These are phyloP conservation scores for Ceriops tagal DNA, from an alignment of 345 rosid genomes.

Conservation along the genomic window DNA sequence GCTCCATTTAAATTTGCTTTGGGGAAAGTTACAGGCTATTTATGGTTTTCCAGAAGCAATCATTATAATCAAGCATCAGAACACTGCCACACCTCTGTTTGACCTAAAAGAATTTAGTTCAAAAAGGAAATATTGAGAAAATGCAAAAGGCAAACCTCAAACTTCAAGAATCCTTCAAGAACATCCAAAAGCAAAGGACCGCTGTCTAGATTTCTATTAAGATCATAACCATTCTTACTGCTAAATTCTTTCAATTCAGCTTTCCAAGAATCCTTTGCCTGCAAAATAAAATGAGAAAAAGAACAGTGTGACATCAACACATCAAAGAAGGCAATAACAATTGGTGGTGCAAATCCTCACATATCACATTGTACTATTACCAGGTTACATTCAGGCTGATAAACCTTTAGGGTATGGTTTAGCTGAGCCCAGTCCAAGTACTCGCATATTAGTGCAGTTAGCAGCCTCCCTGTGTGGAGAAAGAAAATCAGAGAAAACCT, in stretches of 20 bases:
- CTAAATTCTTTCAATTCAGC: conserved; percentile 81
- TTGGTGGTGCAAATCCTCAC: neutral
- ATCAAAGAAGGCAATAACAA: conserved; percentile 8
- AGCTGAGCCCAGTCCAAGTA: conserved; percentile 98
- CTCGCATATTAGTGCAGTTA: conserved; percentile 80
- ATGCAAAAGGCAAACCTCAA: conserved; percentile 44
- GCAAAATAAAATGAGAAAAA: conserved; percentile 19
- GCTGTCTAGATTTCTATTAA: conserved; percentile 78
- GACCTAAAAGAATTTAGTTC: conserved; percentile 5
- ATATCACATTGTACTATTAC: conserved; percentile 49
- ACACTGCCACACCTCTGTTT: conserved; percentile 8
- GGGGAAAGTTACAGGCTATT: no score
- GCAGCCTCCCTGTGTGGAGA: conserved; percentile 63
- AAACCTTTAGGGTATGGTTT: conserved; percentile 79
- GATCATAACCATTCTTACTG: conserved; percentile 72
- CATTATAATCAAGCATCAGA: no score
- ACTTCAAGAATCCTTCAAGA: conserved; percentile 90
- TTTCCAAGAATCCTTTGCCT: conserved; percentile 94
- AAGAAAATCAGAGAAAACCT: conserved; percentile 1
- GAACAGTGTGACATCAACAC: conserved; percentile 3
- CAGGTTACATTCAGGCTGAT: conserved; percentile 94
- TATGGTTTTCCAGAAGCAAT: no score
- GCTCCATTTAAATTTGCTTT: no score
- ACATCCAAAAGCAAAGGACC: conserved; percentile 83
- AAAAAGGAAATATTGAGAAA: neutral